Percentiles rank a stretch among this genome's conserved stretches.
These are phyloP conservation scores for Purpureocillium takamizusanense DNA, from an alignment of 2,329 filamentous ascomycete species.

Conservation along the genomic window DNA sequence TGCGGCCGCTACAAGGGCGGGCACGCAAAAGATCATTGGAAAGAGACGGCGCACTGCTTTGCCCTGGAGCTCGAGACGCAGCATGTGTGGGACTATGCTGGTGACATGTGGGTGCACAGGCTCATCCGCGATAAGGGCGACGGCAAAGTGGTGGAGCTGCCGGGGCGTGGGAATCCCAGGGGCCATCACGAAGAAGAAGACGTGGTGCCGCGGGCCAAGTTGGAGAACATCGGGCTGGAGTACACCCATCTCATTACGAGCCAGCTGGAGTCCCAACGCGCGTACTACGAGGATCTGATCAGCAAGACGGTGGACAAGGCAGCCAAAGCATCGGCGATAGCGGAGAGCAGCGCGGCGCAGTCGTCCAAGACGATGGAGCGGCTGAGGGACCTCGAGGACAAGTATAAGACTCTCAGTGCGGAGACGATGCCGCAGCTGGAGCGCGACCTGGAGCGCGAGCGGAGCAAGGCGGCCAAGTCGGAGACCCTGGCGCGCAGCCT, in stretches of 20 bases:
- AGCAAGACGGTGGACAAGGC: conserved; percentile 87
- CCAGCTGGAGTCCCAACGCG: conserved; percentile 84
- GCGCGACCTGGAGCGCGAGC: conserved; percentile 60
- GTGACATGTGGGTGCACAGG: conserved; percentile 91
- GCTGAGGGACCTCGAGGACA: conserved; percentile 39
- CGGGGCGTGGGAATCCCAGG: conserved; percentile 37
- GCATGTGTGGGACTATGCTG: conserved; percentile 96
- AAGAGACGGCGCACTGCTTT: conserved; percentile 81
- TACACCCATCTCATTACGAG: conserved; percentile 90
- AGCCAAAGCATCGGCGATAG: conserved; percentile 57
- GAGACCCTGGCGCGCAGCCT: conserved; percentile 68
- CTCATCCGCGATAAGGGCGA: conserved; percentile 91
- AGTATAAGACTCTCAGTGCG: conserved; percentile 34
- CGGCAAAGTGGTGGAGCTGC: conserved; percentile 86
- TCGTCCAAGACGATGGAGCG: conserved; percentile 40
- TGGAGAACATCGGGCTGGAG: conserved; percentile 77
- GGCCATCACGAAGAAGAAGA: conserved; percentile 43
- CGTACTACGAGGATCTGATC: conserved; percentile 91
- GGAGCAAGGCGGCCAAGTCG: conserved; percentile 60
- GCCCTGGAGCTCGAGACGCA: conserved; percentile 89
- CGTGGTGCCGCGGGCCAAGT: conserved; percentile 59
- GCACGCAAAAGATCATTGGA: conserved; percentile 90
- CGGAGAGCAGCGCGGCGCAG: conserved; percentile 49
- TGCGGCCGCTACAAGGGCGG: conserved; percentile 92
- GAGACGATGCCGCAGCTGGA: conserved; percentile 62